Percentiles rank a stretch among this genome's conserved stretches.
Evolutionary conservation across 306 rosid genomes (phyloP).

Genomic region (Vigna trinervia): DNA sequence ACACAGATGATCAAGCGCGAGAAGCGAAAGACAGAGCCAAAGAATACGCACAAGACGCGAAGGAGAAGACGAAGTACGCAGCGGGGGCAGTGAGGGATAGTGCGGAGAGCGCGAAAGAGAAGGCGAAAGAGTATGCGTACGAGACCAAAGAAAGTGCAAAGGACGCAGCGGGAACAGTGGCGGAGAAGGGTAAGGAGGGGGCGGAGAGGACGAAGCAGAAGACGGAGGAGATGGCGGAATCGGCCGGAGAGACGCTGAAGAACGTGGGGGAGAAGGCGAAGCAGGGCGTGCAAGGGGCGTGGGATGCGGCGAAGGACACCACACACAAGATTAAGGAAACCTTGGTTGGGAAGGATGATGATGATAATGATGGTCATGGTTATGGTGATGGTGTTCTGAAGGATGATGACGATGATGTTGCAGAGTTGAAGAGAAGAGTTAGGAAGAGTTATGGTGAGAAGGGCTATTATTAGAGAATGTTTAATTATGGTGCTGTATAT

Average conservation of each 20-base stretch:
- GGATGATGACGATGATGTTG: constrained; percentile 53
- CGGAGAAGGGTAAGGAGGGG: constrained; percentile 44
- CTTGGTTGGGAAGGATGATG: constrained; percentile 59
- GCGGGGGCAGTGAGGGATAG: constrained; percentile 20
- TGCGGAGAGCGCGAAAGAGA: constrained; percentile 43
- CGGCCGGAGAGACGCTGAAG: constrained; percentile 42
- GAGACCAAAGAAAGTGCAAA: constrained; percentile 41
- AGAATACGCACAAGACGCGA: constrained; percentile 10
- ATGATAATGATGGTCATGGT: constrained; percentile 32
- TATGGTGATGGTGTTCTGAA: not conserved
- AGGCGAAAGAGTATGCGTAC: constrained; percentile 37
- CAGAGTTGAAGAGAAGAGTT: constrained; percentile 38
- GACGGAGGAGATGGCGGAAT: constrained; percentile 40
- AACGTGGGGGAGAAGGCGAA: constrained; percentile 54
- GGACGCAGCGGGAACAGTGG: constrained; percentile 26
- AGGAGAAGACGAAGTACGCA: constrained; percentile 40
- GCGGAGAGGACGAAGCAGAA: constrained; percentile 46
- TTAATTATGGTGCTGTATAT: not conserved
- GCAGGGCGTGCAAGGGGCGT: constrained; percentile 48
- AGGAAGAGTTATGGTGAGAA: constrained; percentile 36
- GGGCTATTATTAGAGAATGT: not conserved
- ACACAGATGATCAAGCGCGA: constrained; percentile 38
- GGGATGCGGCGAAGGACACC: constrained; percentile 52
- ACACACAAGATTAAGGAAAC: constrained; percentile 66
- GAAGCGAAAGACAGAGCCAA: constrained; percentile 36